Percentiles rank a stretch among this genome's conserved stretches.
Conservation (phyloP, 164 flowering plant species). For the Warburgia ugandensis region DNA sequence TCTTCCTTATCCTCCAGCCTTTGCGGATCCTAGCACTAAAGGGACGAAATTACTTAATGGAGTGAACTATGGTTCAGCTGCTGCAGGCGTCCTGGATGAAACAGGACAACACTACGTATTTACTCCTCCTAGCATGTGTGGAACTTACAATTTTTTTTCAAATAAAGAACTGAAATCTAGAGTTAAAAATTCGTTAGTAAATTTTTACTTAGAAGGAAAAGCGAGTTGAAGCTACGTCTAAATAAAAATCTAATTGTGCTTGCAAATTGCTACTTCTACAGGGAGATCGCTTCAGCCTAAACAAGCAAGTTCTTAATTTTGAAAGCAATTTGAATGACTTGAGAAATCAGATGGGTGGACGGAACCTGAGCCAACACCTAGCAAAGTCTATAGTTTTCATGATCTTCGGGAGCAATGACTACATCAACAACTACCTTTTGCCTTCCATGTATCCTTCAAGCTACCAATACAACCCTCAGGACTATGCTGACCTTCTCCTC, state of each 20-base stretch:
- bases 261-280: background rate
- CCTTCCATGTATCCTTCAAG: constrained; percentile 47
- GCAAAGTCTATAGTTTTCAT: constrained; percentile 46
- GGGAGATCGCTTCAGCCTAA: constrained; percentile 9
- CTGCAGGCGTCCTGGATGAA: constrained; percentile 71
- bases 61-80: constrained; percentile 74
- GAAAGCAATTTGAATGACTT: constrained; percentile 9
- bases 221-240: background rate
- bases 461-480: constrained; percentile 32
- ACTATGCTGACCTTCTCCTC: constrained; percentile 50
- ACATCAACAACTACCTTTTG: constrained; percentile 67
- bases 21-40: constrained; percentile 42
- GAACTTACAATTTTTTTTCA: no score
- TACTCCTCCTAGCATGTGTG: background rate
- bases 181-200: no score
- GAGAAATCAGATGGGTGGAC: constrained; percentile 10
- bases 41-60: constrained; percentile 44
- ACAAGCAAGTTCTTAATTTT: constrained; percentile 13
- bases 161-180: no score
- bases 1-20: constrained; percentile 35
- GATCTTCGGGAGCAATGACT: constrained; percentile 69
- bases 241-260: background rate
- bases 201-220: background rate
- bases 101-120: constrained; percentile 55
- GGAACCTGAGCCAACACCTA: constrained; percentile 29